Conservation (phyloP, 768 basidiomycete genomes). For the Russula earlei region DNA sequence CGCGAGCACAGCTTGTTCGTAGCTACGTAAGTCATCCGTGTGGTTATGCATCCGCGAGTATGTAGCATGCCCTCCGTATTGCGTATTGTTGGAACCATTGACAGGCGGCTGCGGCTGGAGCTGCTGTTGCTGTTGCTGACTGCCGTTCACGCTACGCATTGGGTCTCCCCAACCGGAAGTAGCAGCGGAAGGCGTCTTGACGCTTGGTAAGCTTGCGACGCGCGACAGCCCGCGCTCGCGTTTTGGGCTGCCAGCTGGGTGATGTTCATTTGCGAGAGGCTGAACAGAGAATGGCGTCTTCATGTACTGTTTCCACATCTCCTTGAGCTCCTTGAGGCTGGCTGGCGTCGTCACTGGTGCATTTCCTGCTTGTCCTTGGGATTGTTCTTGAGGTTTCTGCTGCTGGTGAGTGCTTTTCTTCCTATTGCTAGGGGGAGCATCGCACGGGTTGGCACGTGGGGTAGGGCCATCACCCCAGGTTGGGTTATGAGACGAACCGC, state of each 20-base stretch:
- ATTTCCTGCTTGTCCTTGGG: conserved; percentile 28
- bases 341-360: conserved; percentile 26
- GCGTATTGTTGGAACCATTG: background rate
- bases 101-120: background rate
- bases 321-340: conserved; percentile 41
- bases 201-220: conserved; percentile 60
- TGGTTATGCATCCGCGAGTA: conserved; percentile 27
- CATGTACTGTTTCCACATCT: conserved; percentile 71
- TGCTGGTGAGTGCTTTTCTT: conserved; percentile 20
- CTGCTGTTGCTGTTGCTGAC: background rate
- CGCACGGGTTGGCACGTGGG: conserved; percentile 14
- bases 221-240: conserved; percentile 36
- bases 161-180: conserved; percentile 11
- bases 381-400: conserved; percentile 12
- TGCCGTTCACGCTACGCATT: conserved; percentile 7
- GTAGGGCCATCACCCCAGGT: conserved; percentile 17
- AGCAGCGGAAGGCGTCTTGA: conserved; percentile 48
- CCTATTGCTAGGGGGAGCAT: conserved; percentile 17
- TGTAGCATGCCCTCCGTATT: background rate
- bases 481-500: conserved; percentile 5
- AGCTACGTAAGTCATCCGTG: conserved; percentile 56
- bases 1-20: conserved; percentile 69
- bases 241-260: conserved; percentile 21
- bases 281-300: conserved; percentile 49
- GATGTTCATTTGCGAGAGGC: conserved; percentile 4